Evolutionary conservation across 495 filamentous ascomycete species (phyloP).

Genomic region (Neurospora tetrasperma): DNA sequence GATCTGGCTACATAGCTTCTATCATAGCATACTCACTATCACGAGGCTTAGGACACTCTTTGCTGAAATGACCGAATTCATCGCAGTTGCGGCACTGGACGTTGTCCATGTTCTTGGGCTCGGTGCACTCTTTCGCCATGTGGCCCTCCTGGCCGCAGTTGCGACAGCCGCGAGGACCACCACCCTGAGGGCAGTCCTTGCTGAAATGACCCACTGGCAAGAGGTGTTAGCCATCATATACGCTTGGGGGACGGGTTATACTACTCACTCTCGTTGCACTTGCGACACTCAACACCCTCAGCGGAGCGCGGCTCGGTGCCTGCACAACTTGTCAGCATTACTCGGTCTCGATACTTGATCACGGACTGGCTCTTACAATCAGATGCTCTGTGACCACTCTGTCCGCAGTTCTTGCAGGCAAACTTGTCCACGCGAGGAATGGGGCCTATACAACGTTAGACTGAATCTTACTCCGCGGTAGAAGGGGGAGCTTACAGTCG

Average conservation of each 20-base stretch:
- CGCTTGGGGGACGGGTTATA: neutral
- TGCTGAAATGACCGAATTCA: constrained; percentile 55
- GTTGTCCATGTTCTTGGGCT: constrained; percentile 58
- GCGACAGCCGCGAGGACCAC: constrained; percentile 49
- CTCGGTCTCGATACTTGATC: neutral
- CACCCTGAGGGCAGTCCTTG: constrained; percentile 61
- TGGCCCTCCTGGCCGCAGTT: constrained; percentile 64
- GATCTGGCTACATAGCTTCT: constrained; percentile 15
- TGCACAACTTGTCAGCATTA: constrained; percentile 31
- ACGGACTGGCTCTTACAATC: constrained; percentile 26
- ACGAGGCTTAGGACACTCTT: constrained; percentile 66
- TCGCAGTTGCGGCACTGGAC: constrained; percentile 71
- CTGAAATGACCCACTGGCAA: constrained; percentile 68
- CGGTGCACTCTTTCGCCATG: constrained; percentile 29
- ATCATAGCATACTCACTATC: constrained; percentile 44
- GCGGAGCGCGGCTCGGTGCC: constrained; percentile 56
- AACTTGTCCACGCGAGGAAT: constrained; percentile 44
- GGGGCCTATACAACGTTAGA: constrained; percentile 33
- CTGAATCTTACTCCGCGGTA: constrained; percentile 6
- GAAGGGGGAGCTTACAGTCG: constrained; percentile 45
- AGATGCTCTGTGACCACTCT: constrained; percentile 29
- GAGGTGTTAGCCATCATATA: constrained; percentile 8
- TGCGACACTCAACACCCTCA: constrained; percentile 67
- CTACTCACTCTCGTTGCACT: constrained; percentile 56
- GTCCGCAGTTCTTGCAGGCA: constrained; percentile 74